phyloP scores from a whole-genome alignment of 768 basidiomycete genomes.

The Agrocybe praecox region DNA sequence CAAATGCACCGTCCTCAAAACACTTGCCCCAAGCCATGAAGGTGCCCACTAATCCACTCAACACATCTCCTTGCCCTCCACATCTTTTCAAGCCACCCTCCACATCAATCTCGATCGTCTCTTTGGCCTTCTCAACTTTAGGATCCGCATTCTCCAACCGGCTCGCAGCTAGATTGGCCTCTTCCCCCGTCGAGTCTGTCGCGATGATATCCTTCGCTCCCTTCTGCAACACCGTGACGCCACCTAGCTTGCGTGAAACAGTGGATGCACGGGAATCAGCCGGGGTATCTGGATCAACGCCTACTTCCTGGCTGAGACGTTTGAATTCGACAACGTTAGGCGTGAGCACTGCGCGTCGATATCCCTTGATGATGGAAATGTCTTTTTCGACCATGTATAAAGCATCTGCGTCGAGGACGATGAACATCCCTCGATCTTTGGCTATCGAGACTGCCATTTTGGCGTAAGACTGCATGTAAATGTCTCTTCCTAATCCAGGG shows the following conservation, averaged over 20 bases:
- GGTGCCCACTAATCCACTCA: constrained; percentile 86
- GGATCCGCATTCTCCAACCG: constrained; percentile 44
- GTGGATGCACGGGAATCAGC: constrained; percentile 60
- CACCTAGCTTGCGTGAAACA: constrained; percentile 77
- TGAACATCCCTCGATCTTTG: constrained; percentile 72
- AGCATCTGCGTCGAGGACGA: constrained; percentile 95
- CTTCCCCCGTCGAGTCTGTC: constrained; percentile 65
- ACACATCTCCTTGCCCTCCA: constrained; percentile 95
- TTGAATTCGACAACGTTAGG: constrained; percentile 96
- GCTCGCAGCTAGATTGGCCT: constrained; percentile 46
- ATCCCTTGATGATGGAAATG: constrained; percentile 74
- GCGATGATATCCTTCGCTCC: constrained; percentile 83
- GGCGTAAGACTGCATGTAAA: constrained; percentile 87
- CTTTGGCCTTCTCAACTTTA: constrained; percentile 53
- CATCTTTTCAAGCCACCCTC: constrained; percentile 89
- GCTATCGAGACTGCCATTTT: constrained; percentile 77
- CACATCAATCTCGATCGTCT: constrained; percentile 65
- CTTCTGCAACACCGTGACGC: constrained; percentile 90
- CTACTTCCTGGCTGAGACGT: constrained; percentile 75
- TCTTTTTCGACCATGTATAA: constrained; percentile 83
- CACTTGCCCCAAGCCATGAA: constrained; percentile 96
- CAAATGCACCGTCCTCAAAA: constrained; percentile 84
- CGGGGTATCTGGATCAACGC: constrained; percentile 56
- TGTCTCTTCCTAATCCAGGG: constrained; percentile 90
- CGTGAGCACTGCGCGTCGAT: constrained; percentile 85